Conservation (phyloP, 768 basidiomycete species). For the Cystofilobasidium bisporidii region DNA sequence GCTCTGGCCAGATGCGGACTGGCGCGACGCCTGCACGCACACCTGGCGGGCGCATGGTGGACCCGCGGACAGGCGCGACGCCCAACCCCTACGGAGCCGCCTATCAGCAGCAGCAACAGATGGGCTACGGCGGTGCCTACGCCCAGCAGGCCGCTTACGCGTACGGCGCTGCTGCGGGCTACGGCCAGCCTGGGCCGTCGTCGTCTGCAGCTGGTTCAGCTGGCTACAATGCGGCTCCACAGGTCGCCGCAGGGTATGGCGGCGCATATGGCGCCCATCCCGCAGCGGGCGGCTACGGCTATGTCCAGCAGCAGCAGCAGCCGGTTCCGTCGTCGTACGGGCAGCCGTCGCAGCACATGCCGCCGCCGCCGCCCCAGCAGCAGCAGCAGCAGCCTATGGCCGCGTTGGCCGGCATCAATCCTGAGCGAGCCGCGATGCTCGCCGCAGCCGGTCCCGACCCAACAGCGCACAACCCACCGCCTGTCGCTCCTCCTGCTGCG, state of each 20-base stretch:
- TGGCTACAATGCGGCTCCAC: no score
- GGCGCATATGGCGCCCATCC: neutral
- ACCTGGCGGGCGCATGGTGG: slow-evolving; percentile 6
- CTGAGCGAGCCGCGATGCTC: neutral
- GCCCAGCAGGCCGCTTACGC: neutral
- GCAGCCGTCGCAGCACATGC: no score
- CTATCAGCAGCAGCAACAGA: neutral
- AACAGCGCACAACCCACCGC: neutral
- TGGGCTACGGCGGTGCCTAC: neutral
- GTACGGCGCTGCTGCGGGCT: neutral
- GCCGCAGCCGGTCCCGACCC: neutral
- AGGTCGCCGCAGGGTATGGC: no score
- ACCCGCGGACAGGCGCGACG: slow-evolving; percentile 5
- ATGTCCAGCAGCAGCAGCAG: no score
- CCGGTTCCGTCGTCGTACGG: no score
- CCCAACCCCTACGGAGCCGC: slow-evolving; percentile 17
- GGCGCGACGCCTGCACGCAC: slow-evolving; percentile 22
- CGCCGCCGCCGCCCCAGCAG: neutral
- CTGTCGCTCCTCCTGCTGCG: neutral
- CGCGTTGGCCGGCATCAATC: neutral
- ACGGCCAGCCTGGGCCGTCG: neutral
- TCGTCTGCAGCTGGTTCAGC: no score
- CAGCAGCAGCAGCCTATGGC: neutral
- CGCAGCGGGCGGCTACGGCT: no score
- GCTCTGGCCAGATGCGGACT: neutral